Evolutionary conservation across 2,329 filamentous ascomycete species (phyloP), one percentile per base, ranked within the genome.

Genomic region (Chrysoporthe deuterocubensis): DNA sequence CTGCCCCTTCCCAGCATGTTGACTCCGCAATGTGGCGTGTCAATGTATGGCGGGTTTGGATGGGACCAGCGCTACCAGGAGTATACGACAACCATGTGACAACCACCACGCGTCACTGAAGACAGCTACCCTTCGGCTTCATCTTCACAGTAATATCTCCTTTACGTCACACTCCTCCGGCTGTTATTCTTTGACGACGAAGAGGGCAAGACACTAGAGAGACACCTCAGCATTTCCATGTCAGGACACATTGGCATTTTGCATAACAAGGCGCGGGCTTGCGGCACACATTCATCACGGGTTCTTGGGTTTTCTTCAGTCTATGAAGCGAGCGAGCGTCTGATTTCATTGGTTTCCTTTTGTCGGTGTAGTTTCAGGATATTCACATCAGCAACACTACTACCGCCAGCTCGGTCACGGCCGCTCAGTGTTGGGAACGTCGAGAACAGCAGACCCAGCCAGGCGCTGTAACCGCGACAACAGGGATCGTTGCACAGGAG

Each of bases 1-100:
- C 85, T 97, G 58, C 92, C 94, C 61, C 85, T 97, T 65, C 94
- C 94, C 56, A 97, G 93, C 82, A 92, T 94, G 87, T 84, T 97
- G 70, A 87, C 92, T 74, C 89, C 91, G 70, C 93, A 93, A 78
- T 98, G 95, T 80, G 93, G 93, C 74, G 88, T 94, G 68, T 90
- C 90, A 76, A 84, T 90, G 69, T 94, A 92, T 82, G 87, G 88
- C 73, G 87, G 89, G 72, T 96, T 96, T 78, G 92, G 92, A 74
- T 97, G 93, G 92, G 93, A 92, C 78, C 86, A 66, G 21, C 66
- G 91, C 74, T 93, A 92, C 78, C 91, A 92, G 76, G 92, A 95
- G 79, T 96, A 94, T 78, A 87, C 92, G 73, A 90, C 92, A 71
- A 94, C 91, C 72, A 97, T 97, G 84, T 97, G 92, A 92, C 85